A percentile compares a stretch with the other conserved stretches of the same genome.
These are phyloP conservation scores for Raphanus sativus DNA, from an alignment of 345 rosid genomes.

Conservation along the genomic window DNA sequence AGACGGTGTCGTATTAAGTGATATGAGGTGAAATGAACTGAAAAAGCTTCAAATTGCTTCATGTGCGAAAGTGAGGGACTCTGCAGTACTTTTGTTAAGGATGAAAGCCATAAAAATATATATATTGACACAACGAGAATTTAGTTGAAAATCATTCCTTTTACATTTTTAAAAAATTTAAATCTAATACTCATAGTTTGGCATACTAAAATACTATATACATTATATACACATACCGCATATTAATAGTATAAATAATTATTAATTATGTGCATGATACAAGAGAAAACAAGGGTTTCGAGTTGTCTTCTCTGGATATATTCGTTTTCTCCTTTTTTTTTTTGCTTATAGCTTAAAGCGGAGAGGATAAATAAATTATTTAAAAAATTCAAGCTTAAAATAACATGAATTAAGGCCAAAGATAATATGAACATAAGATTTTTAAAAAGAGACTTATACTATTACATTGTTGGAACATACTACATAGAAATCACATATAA, in stretches of 20 bases:
- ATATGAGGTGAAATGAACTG: background rate
- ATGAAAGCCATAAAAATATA: slow-evolving; percentile 3
- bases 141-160: slow-evolving; percentile 26
- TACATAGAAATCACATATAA: background rate
- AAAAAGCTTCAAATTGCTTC: slow-evolving; percentile 30
- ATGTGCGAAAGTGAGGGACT: slow-evolving; percentile 22
- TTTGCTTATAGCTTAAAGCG: background rate
- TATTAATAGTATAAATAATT: no score
- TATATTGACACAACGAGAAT: slow-evolving; percentile 4
- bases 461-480: background rate
- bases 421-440: background rate
- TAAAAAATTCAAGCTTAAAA: background rate
- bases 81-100: slow-evolving; percentile 31
- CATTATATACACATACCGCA: slow-evolving; percentile 2
- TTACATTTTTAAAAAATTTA: background rate
- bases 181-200: background rate
- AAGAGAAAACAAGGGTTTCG: slow-evolving; percentile 9
- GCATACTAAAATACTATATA: slow-evolving; percentile 4
- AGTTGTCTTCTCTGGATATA: slow-evolving; percentile 21
- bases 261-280: background rate
- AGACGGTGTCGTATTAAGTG: slow-evolving; percentile 30
- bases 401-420: background rate
- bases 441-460: background rate
- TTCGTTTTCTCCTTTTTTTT: background rate
- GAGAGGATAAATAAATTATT: background rate